phyloP scores from a whole-genome alignment of 2,329 filamentous ascomycete species.

The Diaporthe sp. region DNA sequence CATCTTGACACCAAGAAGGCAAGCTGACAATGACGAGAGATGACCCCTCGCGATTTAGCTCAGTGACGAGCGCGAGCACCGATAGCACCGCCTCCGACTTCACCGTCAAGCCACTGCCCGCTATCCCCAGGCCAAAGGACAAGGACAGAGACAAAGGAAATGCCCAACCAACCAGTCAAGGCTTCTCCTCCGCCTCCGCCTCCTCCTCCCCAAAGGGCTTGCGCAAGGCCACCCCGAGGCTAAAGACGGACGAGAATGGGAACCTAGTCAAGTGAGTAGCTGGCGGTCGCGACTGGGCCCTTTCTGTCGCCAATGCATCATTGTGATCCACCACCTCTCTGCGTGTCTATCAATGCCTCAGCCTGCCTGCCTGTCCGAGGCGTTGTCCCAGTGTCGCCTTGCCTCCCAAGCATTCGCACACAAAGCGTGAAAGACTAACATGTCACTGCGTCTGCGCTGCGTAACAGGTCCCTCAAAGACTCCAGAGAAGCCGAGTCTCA shows the following conservation, averaged over 20 bases:
- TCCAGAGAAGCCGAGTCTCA: conserved; percentile 56
- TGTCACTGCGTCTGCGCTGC: conserved; percentile 44
- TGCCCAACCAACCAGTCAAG: conserved; percentile 17
- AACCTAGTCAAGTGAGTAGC: conserved; percentile 55
- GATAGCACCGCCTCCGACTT: conserved; percentile 76
- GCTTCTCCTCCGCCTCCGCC: conserved; percentile 44
- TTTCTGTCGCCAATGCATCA: conserved; percentile 32
- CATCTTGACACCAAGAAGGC: conserved; percentile 38
- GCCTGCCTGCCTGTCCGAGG: conserved; percentile 46
- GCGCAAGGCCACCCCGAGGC: conserved; percentile 58
- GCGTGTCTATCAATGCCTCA: conserved; percentile 40
- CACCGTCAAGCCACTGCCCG: conserved; percentile 67
- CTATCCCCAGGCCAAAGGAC: conserved; percentile 47
- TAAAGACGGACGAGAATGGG: conserved; percentile 69
- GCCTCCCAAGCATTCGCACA: neutral
- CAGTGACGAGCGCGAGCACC: conserved; percentile 74
- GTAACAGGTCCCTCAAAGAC: conserved; percentile 53
- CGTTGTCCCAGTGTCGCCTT: conserved; percentile 34
- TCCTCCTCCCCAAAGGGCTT: conserved; percentile 47
- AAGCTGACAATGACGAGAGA: conserved; percentile 71
- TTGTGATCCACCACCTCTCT: conserved; percentile 18
- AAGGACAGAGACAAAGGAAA: conserved; percentile 38
- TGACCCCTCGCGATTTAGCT: conserved; percentile 76
- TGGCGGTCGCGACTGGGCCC: conserved; percentile 3
- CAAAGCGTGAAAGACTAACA: conserved; percentile 46